Evolutionary conservation across 257 asterid genomes (phyloP).

Genomic region (Linaria vulgaris): DNA sequence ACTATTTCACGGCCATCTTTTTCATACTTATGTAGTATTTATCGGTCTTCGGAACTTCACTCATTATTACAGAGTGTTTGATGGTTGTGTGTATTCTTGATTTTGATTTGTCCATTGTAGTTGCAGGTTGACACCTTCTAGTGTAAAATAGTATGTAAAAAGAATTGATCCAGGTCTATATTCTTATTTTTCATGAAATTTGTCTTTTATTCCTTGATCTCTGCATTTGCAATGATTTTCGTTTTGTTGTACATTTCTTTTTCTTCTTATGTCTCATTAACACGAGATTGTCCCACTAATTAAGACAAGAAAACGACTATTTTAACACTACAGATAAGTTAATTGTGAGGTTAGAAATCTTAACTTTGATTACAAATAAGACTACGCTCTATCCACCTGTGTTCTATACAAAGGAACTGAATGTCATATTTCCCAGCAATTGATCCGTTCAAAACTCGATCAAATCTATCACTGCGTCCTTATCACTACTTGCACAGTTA

Average conservation of each 20-base stretch:
- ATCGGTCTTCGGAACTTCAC: conserved; percentile 15
- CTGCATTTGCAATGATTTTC: too few species aligned
- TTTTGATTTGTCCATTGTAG: conserved; percentile 13
- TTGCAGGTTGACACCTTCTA: conserved; percentile 26
- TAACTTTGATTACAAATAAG: too few species aligned
- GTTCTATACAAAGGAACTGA: neutral
- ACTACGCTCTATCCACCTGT: too few species aligned
- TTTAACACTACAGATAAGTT: too few species aligned
- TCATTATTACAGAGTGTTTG: conserved; percentile 16
- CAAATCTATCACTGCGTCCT: too few species aligned
- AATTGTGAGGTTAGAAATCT: too few species aligned
- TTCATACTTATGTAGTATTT: neutral
- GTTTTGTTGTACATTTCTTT: too few species aligned
- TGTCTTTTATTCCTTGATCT: neutral
- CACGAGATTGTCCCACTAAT: too few species aligned
- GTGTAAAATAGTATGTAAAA: conserved; percentile 36
- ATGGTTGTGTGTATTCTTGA: conserved; percentile 19
- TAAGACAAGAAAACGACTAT: too few species aligned
- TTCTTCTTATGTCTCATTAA: too few species aligned
- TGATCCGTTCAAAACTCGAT: too few species aligned
- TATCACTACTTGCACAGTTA: neutral
- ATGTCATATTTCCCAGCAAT: neutral
- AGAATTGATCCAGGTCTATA: conserved; percentile 24
- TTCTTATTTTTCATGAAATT: conserved; percentile 19
- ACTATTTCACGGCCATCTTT: conserved; percentile 28